phyloP scores from a whole-genome alignment of 2,329 filamentous ascomycete species.

The Immersiporthe knoxdaviesiana region DNA sequence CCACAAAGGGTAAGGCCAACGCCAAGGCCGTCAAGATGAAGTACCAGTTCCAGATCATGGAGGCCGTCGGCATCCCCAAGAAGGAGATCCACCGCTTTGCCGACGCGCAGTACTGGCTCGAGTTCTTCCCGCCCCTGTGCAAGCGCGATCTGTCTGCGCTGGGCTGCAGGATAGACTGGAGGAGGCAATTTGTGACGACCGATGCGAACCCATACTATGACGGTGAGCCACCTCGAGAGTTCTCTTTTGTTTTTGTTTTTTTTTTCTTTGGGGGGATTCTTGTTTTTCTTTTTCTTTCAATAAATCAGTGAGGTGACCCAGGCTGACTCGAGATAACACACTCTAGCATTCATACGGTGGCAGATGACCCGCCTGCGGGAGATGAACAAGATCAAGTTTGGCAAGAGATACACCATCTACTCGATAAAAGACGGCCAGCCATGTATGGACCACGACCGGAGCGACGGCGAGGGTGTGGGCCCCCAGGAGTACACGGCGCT shows the following conservation, averaged over 20 bases:
- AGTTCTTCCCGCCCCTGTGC: constrained; percentile 86
- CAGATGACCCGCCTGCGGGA: constrained; percentile 94
- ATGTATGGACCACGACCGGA: constrained; percentile 53
- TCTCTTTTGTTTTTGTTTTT: neutral
- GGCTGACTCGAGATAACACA: neutral
- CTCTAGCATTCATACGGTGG: constrained; percentile 79
- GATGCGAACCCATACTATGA: constrained; percentile 98
- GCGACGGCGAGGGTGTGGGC: constrained; percentile 45
- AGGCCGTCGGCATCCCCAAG: constrained; percentile 82
- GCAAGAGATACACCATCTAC: constrained; percentile 87
- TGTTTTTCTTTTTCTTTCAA: neutral
- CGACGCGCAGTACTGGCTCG: constrained; percentile 88
- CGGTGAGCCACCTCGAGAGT: too few relatives aligned
- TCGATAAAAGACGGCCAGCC: constrained; percentile 86
- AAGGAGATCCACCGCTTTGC: constrained; percentile 94
- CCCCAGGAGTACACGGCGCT: constrained; percentile 79
- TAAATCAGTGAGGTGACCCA: neutral
- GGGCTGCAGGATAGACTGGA: constrained; percentile 89
- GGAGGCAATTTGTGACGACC: constrained; percentile 89
- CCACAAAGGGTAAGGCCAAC: constrained; percentile 89
- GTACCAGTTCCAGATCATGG: constrained; percentile 92
- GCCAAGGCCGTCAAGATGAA: constrained; percentile 92
- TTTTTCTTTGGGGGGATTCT: neutral
- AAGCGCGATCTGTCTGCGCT: constrained; percentile 80
- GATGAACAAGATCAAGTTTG: constrained; percentile 89